Evolutionary conservation across 164 flowering plant species (phyloP).

Genomic region (Aristolochia californica): DNA sequence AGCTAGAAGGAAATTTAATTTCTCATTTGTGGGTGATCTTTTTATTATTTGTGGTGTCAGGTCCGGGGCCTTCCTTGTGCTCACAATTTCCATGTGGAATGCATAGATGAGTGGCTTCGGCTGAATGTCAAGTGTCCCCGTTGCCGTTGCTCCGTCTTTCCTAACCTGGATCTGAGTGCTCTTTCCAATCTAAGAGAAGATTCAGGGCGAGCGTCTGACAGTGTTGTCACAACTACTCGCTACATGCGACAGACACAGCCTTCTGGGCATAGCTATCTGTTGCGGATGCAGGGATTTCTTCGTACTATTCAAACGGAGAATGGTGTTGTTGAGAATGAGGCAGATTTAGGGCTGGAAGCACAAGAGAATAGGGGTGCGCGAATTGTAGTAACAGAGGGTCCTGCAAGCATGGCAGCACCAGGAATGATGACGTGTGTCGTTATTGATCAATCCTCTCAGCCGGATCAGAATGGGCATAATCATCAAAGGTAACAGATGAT

Average conservation of each 20-base stretch:
- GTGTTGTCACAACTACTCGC: constrained; percentile 34
- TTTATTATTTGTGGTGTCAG: constrained; percentile 30
- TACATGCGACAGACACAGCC: constrained; percentile 50
- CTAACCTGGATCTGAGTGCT: constrained; percentile 93
- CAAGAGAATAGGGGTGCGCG: constrained; percentile 37
- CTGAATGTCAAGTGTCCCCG: constrained; percentile 94
- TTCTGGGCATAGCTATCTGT: constrained; percentile 55
- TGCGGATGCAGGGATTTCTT: constrained; percentile 71
- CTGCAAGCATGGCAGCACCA: constrained; percentile 2
- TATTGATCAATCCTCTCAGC: constrained; percentile 2
- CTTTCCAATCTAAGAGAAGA: constrained; percentile 64
- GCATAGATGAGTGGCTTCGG: constrained; percentile 97
- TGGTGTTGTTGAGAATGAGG: constrained; percentile 23
- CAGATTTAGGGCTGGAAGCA: constrained; percentile 34
- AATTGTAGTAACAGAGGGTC: constrained; percentile 2
- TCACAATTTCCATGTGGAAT: constrained; percentile 93
- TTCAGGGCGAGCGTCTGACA: constrained; percentile 43
- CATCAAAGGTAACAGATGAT: background rate
- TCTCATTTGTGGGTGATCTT: too few relatives aligned
- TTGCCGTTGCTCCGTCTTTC: constrained; percentile 92
- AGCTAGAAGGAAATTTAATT: too few relatives aligned
- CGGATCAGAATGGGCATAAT: too few relatives aligned
- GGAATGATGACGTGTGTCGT: background rate
- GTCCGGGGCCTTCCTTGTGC: constrained; percentile 99
- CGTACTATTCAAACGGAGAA: constrained; percentile 56